These are phyloP conservation scores for Ogataea siamensis DNA, from an alignment of 805 yeast genomes.

Conservation along the genomic window DNA sequence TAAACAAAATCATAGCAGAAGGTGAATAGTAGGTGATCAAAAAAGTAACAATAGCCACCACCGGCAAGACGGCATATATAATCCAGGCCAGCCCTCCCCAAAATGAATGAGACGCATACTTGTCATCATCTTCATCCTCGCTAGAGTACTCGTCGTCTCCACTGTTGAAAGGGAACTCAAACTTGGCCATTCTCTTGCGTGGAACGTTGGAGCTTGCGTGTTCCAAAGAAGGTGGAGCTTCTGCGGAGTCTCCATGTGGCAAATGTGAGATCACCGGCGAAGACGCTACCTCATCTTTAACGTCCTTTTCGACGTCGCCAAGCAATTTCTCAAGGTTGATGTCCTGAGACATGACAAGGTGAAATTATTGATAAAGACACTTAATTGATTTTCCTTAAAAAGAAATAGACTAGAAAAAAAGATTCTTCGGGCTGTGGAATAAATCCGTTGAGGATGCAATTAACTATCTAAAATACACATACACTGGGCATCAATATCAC, in stretches of 20 bases:
- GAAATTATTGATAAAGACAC: conserved; percentile 5
- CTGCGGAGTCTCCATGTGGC: conserved; percentile 5
- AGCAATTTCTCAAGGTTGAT: conserved; percentile 18
- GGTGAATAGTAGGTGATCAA: conserved; percentile 15
- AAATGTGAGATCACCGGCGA: conserved; percentile 1
- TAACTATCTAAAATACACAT: conserved; percentile 7
- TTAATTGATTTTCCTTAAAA: conserved; percentile 4
- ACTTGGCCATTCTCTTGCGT: conserved; percentile 15
- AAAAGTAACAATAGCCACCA: conserved; percentile 15
- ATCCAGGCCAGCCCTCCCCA: conserved; percentile 21
- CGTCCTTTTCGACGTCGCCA: conserved; percentile 16
- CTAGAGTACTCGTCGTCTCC: conserved; percentile 12
- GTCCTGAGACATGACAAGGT: conserved; percentile 14
- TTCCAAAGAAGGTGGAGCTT: conserved; percentile 16
- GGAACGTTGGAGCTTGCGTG: conserved; percentile 4
- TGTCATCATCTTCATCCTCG: conserved; percentile 15
- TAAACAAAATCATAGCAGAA: conserved; percentile 6
- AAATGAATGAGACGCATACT: conserved; percentile 12
- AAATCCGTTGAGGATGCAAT: conserved; percentile 29
- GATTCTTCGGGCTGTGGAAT: conserved; percentile 10
- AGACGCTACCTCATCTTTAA: not conserved
- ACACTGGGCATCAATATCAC: conserved; percentile 10
- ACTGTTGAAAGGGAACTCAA: conserved; percentile 10
- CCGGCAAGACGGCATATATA: conserved; percentile 23
- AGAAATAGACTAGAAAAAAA: not conserved